Base-by-base conservation (phyloP, 1,284 basidiomycete genomes). In the Gymnopus androsaceus region DNA sequence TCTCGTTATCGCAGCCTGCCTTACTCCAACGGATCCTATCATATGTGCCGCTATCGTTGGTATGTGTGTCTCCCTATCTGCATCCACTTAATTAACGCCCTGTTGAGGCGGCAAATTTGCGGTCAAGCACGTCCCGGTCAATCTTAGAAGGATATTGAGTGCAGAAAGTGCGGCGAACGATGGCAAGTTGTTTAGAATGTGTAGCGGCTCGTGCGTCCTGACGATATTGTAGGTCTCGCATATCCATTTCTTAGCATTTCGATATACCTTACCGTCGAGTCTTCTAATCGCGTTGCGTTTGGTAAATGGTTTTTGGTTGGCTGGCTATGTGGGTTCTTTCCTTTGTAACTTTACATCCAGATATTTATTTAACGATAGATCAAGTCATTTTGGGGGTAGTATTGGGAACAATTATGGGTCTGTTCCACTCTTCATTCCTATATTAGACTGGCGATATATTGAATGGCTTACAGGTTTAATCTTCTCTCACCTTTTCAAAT, bases 11-110 rank as follows among this genome's bases (percentile, higher is more conserved):
- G 89, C 94, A 2, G 92, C 95, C 0, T 94, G 91, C 62, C 80
- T 97, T 25, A 97, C 95, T 0, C 95, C 95, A 0, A 98, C 95
- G 2, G 95, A 98, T 73, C 95, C 95, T 0, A 87, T 90, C 54
- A 86, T 88, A 40, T 84, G 81, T 61, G 83, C 83, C 14, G 77
- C 82, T 2, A 84, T 85, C 34, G 77, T 89, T 7, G 79, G 86
- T 75, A 52, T 40, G 70, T 25, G 5, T 19, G 38, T 30, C 17
- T 15, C 33, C 12, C 30, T 23, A 27, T 17, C 40, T 48, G 65
- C 64, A 4, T 49, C 17, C 17, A 17, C 19, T 54, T 15, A 30
- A 9, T 46, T 40, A 33, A 21, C 30, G 45, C 44, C 58, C 4
- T 45, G 25, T 41, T 70, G 79, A 79, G 94, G 92, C 42, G 96